Evolutionary conservation across 768 basidiomycete genomes (phyloP), one percentile per base, ranked within the genome.

Genomic region (Harrya chromipes): DNA sequence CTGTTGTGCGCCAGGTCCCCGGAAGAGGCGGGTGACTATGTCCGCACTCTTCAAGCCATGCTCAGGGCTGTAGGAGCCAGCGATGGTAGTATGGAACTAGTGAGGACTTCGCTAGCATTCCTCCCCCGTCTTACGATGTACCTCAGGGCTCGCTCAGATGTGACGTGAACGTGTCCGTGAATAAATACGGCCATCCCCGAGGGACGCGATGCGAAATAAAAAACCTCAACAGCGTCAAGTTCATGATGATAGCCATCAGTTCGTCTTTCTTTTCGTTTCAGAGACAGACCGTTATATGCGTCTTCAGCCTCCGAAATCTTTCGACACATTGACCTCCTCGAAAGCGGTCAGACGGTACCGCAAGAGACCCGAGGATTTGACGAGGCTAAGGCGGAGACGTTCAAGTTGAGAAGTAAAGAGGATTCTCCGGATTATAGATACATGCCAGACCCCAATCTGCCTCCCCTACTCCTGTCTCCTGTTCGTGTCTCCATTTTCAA

Each of bases 31-130:
- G 89, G 81, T 1, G 80, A 82, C 6, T 98, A 95, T 70, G 89
- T 97, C 6, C 77, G 84, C 34, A 77, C 85, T 9, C 73, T 99
- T 2, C 94, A 97, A 64, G 78, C 83, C 4, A 61, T 97, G 16
- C 71, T 98, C 8, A 80, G 94, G 16, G 78, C 89, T 14, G 75
- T 95, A 4, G 93, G 91, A 0, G 84, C 90, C 0, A 93, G 92
- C 54, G 92, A 95, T 64, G 94, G 91, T 1, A 94, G 94, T 61
- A 98, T 98, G 97, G 97, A 99, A 58, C 85, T 92, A 67, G 95
- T 90, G 58, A 40, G 70, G 59, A n/a, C 36, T 23, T 16, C 12
- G 38, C 49, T 8, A 17, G n/a, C 20, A 12, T 26, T 26, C 40
- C 19, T 20, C 17, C 12, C 21, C 17, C 29, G n/a, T 27, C 46